Evolutionary conservation across 2,329 filamentous ascomycete genomes (phyloP).

Genomic region (Teratosphaeria zuluensis): DNA sequence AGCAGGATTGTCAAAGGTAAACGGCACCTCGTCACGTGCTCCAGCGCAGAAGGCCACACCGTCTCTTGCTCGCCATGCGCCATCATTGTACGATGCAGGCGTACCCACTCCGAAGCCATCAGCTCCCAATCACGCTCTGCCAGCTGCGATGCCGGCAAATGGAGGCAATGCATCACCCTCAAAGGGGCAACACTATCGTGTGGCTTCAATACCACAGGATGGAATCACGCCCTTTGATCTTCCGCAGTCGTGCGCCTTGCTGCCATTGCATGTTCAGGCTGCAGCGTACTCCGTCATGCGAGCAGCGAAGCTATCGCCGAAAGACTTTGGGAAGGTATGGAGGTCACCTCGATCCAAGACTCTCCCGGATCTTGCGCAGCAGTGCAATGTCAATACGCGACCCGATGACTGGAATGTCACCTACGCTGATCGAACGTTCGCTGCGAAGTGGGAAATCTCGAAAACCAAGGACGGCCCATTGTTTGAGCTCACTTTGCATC

Average conservation of each 20-base stretch:
- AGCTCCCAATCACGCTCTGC: not conserved
- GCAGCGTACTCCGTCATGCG: conserved; percentile 15
- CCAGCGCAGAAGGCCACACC: not conserved
- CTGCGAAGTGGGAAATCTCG: not conserved
- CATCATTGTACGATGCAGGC: not conserved
- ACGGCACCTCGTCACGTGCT: not conserved
- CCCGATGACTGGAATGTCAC: conserved; percentile 6
- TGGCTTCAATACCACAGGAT: conserved; percentile 2
- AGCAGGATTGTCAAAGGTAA: not conserved
- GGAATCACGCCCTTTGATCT: conserved; percentile 10
- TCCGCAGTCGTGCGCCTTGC: conserved; percentile 4
- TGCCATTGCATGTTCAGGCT: conserved; percentile 12
- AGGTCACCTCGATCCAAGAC: not conserved
- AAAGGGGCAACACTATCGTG: conserved; percentile 1
- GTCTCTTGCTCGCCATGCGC: not conserved
- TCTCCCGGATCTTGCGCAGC: conserved; percentile 6
- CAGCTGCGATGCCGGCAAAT: not conserved
- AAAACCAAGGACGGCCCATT: conserved; percentile 8
- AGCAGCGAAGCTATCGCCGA: conserved; percentile 3
- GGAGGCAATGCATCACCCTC: not conserved
- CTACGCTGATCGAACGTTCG: conserved; percentile 2
- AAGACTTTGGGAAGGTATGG: conserved; percentile 7
- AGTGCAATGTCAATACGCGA: conserved; percentile 1
- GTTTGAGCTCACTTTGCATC: conserved; percentile 14
- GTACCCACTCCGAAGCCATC: not conserved